Conservation (phyloP, 2,329 filamentous ascomycete genomes). For the Calonectria pseudoreteaudii region DNA sequence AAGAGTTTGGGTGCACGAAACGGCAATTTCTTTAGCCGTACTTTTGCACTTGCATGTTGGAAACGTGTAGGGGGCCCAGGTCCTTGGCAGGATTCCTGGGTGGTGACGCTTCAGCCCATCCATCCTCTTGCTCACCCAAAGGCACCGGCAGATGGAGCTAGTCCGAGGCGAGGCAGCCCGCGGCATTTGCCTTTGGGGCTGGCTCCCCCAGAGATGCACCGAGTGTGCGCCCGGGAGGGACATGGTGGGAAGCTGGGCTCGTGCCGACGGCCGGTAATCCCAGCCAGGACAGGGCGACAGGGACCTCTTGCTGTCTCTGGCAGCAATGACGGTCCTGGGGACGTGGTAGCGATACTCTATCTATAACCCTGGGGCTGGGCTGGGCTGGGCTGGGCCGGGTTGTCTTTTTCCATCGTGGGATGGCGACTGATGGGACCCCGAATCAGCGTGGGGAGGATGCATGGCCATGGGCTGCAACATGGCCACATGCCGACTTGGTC, state of each 20-base stretch:
- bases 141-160: not conserved
- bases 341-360: not conserved
- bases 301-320: not conserved
- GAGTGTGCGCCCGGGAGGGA: not conserved
- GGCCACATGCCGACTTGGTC: not conserved
- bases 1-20: not conserved
- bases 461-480: not conserved
- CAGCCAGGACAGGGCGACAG: not conserved
- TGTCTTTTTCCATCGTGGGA: not conserved
- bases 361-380: not conserved
- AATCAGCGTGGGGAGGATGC: not conserved
- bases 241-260: constrained; percentile 4
- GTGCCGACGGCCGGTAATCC: constrained; percentile 7
- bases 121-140: not conserved
- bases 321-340: not conserved
- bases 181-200: constrained; percentile 21
- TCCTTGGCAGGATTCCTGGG: not conserved
- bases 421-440: not conserved
- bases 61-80: not conserved
- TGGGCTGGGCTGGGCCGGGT: not conserved
- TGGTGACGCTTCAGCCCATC: not conserved
- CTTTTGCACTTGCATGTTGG: constrained; percentile 7
- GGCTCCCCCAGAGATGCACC: not conserved
- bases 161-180: not conserved
- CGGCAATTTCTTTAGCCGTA: constrained; percentile 19